Base-by-base conservation (phyloP, 331 rosid genomes). In the Telfairia occidentalis region DNA sequence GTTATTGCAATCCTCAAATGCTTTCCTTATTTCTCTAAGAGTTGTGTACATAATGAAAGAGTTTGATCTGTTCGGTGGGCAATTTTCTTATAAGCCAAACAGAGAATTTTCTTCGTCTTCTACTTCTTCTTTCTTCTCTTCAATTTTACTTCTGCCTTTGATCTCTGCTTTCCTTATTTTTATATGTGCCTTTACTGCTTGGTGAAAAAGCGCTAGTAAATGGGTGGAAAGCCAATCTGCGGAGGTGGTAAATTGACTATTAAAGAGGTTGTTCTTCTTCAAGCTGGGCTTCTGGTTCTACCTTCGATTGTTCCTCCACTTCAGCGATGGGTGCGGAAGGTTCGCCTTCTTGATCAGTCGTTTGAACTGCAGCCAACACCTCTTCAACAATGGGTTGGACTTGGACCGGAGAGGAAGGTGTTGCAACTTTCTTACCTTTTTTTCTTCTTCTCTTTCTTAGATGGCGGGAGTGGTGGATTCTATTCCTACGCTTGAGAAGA, bases 1-100 rank as follows among this genome's bases (percentile, higher is more conserved):
- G 78, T 70, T n/a, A n/a, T n/a, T 84, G 87, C 98, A 95, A 8
- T 90, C 87, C 34, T 95, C 98, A 23, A 90, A 91, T 0, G 98
- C 90, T 71, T 91, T 95, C 3, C 96, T 54, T 59, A 95, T 88
- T 38, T 96, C 98, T n/a, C 89, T 58, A 0, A 95, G 88, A 0
- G 90, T 95, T 3, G 98, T 84, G 93, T 95, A 95, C 52, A 95
- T 81, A 70, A 95, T 82, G 50, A 90, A 96, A 0, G 86, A 72
- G 2, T 84, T 83, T 0, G 75, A 80, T 5, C 96, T 91, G 0
- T 92, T 96, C 0, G 96, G 96, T 3, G 96, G 96, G 72, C 92
- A 90, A 48, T 84, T 91, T 49, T 85, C 92, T 34, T 78, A 83
- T 35, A 90, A 95, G 5, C 28, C 43, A 38, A 72, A 12, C 35